Evolutionary conservation across 1,284 basidiomycete species (phyloP), one percentile per base, ranked within the genome.

Genomic region (Cryptococcus sp.): DNA sequence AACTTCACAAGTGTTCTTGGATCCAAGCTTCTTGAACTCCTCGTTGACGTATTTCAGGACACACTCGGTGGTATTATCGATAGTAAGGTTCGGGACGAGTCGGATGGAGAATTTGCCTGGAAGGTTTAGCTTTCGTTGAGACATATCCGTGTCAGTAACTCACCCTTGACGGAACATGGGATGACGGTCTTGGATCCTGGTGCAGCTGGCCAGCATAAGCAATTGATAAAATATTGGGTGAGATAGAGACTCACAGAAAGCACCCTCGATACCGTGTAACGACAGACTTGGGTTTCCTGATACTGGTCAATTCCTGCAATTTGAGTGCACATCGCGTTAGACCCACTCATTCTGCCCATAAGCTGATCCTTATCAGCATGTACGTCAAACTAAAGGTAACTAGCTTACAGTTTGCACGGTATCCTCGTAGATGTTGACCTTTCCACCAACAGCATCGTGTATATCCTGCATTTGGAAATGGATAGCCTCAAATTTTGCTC

Each of bases 191-290:
- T 96, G 46, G 84, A 86, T 5, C 90, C 90, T 0, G 83, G 82
- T 4, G 87, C 89, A 58, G 71, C 72, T 73, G 48, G 37, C 56
- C 13, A 52, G 46, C 30, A 67, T 23, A 23, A 23, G 23, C 23
- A 23, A 23, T 23, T 23, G 23, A 23, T 23, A 23, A 23, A 23
- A 23, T 23, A 23, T 23, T 23, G 23, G 23, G 23, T 23, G 23
- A 23, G 31, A 59, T 45, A 66, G 65, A 10, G 11, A 23, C 72
- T 60, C 44, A 74, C 86, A 89, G 81, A 98, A 98, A 4, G 94
- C 96, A 55, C 96, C 95, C 77, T 98, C 92, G 68, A 98, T 95
- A 32, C 95, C 96, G 76, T 98, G 95, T 14, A 98, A 79, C 3
- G 91, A 95, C 58, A 98, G 82, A 59, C 86, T 89, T 1, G 93